Base-by-base conservation (phyloP, 2,329 filamentous ascomycete species). In the Pseudopyricularia javanii region DNA sequence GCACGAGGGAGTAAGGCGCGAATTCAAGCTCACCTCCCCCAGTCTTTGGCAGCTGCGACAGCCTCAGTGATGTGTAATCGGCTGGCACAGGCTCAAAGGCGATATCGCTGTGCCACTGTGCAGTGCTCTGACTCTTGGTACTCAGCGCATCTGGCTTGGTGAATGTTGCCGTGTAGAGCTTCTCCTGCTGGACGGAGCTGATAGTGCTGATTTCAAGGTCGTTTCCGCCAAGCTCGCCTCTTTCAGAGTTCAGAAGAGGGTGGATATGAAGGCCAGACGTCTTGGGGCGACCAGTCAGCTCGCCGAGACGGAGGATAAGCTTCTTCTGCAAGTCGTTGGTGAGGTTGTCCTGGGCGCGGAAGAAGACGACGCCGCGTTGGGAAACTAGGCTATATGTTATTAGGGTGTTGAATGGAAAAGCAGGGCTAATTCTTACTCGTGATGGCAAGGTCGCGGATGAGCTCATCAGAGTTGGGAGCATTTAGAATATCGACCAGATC, bases 391-490 rank as follows among this genome's bases (percentile, higher is more conserved):
- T 17, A 45, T 34, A 2, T 35, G 22, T 33, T 45, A 8, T 51
- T 20, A 43, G 14, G 3, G 17, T 7, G 15, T 15, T 40, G 12
- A 17, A 8, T 50, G n/a, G 26, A 7, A 30, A 34, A 50, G 32
- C 7, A 50, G 15, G 35, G n/a, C 11, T 43, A 14, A 15, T n/a
- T 45, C 70, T 58, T 67, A 85, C 82, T 77, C 1, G 79, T 85
- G 55, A 86, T 81, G 34, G 82, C 84, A 0, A 88, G 69, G 59
- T 87, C 84, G 1, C 79, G 74, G 24, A 87, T 62, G 20, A 85
- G 68, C 47, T 81, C 76, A 51, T 87, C 82, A 0, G 79, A 72
- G 60, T 86, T 82, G 0, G 76, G 70, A 0, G 79, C 77, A 28
- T 79, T 68, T 6, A 88, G 69, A 58, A 77, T 75, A 33, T 87